Evolutionary conservation across 108 stramenopile species (phyloP).

Genomic region (Fragilaria radians): DNA sequence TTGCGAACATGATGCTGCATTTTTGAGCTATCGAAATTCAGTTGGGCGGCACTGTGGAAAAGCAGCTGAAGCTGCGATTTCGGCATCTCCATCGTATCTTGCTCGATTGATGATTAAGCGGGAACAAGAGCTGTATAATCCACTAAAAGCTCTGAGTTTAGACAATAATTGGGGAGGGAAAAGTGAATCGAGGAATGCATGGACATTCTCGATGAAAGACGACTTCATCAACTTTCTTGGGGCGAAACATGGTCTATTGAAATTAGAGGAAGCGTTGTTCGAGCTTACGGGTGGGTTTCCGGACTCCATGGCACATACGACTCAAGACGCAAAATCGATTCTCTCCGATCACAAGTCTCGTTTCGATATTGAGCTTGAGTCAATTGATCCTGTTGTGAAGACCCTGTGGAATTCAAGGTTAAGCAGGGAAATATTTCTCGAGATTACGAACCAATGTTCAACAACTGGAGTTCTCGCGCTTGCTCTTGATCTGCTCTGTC

Average conservation of each 20-base stretch:
- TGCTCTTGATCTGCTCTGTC: constrained; percentile 67
- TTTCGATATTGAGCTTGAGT: constrained; percentile 80
- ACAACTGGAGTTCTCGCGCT: constrained; percentile 67
- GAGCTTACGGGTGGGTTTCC: constrained; percentile 56
- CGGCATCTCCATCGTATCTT: constrained; percentile 54
- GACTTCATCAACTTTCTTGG: constrained; percentile 60
- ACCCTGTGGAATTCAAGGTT: constrained; percentile 70
- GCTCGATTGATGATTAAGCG: constrained; percentile 68
- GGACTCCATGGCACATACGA: constrained; percentile 7
- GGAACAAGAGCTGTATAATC: constrained; percentile 73
- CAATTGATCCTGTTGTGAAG: constrained; percentile 49
- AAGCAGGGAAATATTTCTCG: constrained; percentile 62
- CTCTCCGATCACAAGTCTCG: constrained; percentile 47
- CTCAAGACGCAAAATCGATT: constrained; percentile 36
- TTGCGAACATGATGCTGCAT: constrained; percentile 66
- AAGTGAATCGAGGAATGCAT: constrained; percentile 61
- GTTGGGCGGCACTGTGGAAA: constrained; percentile 68
- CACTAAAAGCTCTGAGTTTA: constrained; percentile 51
- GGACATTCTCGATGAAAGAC: constrained; percentile 78
- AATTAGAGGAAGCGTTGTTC: constrained; percentile 70
- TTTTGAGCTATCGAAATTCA: constrained; percentile 62
- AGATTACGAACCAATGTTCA: constrained; percentile 48
- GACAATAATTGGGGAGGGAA: constrained; percentile 87
- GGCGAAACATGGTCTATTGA: constrained; percentile 60
- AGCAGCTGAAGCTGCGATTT: constrained; percentile 67